Conservation (phyloP, 1,284 basidiomycete species). For the Fistulinella staudtii region DNA sequence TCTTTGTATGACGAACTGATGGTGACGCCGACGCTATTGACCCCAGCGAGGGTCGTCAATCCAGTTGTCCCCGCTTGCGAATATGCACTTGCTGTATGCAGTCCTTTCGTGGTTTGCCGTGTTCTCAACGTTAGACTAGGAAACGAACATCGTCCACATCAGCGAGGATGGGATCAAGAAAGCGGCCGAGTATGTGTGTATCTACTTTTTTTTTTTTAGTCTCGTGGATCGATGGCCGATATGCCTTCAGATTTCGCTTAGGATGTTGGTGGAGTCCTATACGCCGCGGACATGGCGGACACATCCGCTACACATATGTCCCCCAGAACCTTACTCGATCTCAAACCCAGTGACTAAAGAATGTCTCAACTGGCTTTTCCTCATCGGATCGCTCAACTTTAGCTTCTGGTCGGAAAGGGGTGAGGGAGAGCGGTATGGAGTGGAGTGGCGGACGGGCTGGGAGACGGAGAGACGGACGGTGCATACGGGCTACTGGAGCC, state of each 20-base stretch:
- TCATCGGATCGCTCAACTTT: constrained; percentile 80
- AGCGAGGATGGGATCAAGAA: constrained; percentile 52
- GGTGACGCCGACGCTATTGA: not conserved
- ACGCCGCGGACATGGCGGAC: constrained; percentile 74
- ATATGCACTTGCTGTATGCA: constrained; percentile 47
- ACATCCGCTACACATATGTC: constrained; percentile 70
- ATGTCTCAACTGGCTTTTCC: constrained; percentile 78
- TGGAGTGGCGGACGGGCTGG: constrained; percentile 75
- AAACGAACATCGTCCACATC: constrained; percentile 55
- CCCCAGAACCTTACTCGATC: constrained; percentile 56
- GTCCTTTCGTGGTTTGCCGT: not conserved
- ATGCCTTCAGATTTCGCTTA: constrained; percentile 50
- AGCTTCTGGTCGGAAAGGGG: constrained; percentile 79
- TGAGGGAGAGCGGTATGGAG: constrained; percentile 63
- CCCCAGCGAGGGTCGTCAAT: constrained; percentile 26
- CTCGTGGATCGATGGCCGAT: constrained; percentile 3
- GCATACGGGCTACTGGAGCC: constrained; percentile 78
- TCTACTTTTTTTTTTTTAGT: not conserved
- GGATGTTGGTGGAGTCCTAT: constrained; percentile 59
- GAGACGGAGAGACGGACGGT: constrained; percentile 41
- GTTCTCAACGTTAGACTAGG: constrained; percentile 32
- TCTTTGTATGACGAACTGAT: not conserved
- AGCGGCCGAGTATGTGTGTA: constrained; percentile 58
- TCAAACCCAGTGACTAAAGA: constrained; percentile 49
- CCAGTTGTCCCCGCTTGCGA: constrained; percentile 51